These are phyloP conservation scores for Mortierella sp. DNA, from an alignment of 371 early-diverging fungal genomes.

Conservation along the genomic window DNA sequence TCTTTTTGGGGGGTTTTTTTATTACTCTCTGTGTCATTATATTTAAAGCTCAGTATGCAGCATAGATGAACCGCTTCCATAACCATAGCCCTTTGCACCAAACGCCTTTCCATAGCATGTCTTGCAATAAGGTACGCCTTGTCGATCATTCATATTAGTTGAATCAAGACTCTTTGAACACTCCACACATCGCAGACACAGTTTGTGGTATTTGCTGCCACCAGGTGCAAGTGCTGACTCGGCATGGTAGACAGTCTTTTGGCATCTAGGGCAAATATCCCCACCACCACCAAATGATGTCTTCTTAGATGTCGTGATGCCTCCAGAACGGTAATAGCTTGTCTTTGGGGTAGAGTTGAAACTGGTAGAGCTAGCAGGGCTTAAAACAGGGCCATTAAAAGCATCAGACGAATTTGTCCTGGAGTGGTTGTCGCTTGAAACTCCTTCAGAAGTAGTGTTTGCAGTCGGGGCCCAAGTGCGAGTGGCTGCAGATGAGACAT, in stretches of 20 bases:
- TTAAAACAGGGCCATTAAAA: neutral
- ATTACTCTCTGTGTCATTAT: neutral
- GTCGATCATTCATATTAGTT: slow-evolving; percentile 48
- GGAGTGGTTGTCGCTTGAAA: slow-evolving; percentile 15
- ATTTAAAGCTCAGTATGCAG: slow-evolving; percentile 45
- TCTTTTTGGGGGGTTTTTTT: no score
- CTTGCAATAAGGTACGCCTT: slow-evolving; percentile 44
- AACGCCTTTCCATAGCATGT: slow-evolving; percentile 42
- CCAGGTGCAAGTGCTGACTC: slow-evolving; percentile 48
- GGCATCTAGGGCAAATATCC: slow-evolving; percentile 50
- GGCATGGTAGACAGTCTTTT: slow-evolving; percentile 51
- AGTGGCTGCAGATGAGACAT: slow-evolving; percentile 37
- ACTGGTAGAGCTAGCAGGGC: slow-evolving; percentile 1
- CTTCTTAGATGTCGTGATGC: slow-evolving; percentile 43
- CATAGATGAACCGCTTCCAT: slow-evolving; percentile 43
- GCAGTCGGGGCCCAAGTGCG: slow-evolving; percentile 45
- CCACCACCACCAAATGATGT: slow-evolving; percentile 43
- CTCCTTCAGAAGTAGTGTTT: slow-evolving; percentile 11
- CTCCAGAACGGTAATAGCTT: slow-evolving; percentile 38
- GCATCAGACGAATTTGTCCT: slow-evolving; percentile 14
- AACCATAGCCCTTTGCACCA: slow-evolving; percentile 53
- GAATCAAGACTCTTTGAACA: slow-evolving; percentile 54
- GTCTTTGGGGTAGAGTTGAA: slow-evolving; percentile 26
- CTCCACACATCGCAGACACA: slow-evolving; percentile 46
- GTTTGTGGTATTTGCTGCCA: slow-evolving; percentile 47